Base-by-base conservation (phyloP, 2,329 filamentous ascomycete genomes). In the Lachnum nothofagi region DNA sequence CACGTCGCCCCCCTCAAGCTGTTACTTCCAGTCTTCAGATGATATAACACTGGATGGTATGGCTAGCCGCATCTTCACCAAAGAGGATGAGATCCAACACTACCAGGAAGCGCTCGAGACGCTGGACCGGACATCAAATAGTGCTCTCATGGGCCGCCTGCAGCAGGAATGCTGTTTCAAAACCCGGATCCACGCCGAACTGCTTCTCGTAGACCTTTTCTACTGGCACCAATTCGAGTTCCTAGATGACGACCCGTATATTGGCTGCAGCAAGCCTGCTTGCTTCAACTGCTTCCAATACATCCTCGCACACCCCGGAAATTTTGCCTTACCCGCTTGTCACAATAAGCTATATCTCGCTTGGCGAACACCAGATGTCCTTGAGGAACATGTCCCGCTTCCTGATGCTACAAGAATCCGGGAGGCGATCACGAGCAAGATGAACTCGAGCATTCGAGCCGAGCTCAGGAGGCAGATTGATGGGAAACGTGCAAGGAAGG, bases 191-290 rank as follows among this genome's bases (percentile, higher is more conserved):
- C 73, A 77, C 53, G 69, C 72, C 2, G 74, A 78, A 53, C 61
- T 78, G 5, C 67, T 71, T 46, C 60, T 75, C 2, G 57, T 77
- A 0, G 72, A 78, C 33, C 63, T 73, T 42, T 77, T 77, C 52
- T 59, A 69, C 51, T 38, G 53, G 9, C 55, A 55, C 0, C 31
- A 53, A 1, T 57, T 69, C 1, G 23, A 8, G 0, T 78, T 72
- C 53, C 60, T 64, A 3, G 62, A 60, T 3, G 48, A 63, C 5
- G 73, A 77, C 47, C 60, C 60, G 2, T 78, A 69, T 52, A 68
- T 79, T n/a, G 73, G 70, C 3, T 75, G 70, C 49, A 79, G 74
- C 57, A 79, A 78, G 57, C 68, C 68, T 0, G 70, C 76, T 3
- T 79, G 75, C 48, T 70, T 72, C 46, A 73, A 69, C 43, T 79